phyloP scores from a whole-genome alignment of 345 rosid genomes.

The Acer campestre region DNA sequence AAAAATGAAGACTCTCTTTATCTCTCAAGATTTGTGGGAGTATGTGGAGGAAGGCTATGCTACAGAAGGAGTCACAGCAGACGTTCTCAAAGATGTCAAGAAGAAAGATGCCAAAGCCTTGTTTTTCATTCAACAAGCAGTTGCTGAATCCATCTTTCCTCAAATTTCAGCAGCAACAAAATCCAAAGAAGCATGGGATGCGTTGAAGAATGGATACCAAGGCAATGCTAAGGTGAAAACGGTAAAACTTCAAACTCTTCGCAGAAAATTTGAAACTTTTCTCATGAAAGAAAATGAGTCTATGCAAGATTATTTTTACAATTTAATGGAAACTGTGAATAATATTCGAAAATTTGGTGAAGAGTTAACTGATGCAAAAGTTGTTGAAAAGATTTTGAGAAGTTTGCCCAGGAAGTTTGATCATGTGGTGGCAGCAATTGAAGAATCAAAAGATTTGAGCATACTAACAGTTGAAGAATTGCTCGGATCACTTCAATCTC shows the following conservation, averaged over 20 bases:
- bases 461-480: too few relatives aligned
- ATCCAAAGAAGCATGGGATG: not conserved
- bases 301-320: not conserved
- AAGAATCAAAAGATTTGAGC: too few relatives aligned
- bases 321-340: conserved; percentile 3
- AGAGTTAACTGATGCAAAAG: not conserved
- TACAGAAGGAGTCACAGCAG: not conserved
- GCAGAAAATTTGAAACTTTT: not conserved
- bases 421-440: too few relatives aligned
- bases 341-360: not conserved
- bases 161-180: not conserved
- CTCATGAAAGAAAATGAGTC: not conserved
- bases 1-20: not conserved
- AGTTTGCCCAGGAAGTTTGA: not conserved
- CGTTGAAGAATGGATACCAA: not conserved
- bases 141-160: not conserved
- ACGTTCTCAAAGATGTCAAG: not conserved
- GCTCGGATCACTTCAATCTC: too few relatives aligned
- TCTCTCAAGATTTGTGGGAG: conserved; percentile 11
- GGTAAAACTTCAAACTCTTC: conserved; percentile 10
- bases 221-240: not conserved
- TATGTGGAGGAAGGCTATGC: not conserved
- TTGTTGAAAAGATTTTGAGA: not conserved
- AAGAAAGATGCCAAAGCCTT: conserved; percentile 13
- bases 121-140: conserved; percentile 4